Evolutionary conservation across 768 basidiomycete species (phyloP), one percentile per base, ranked within the genome.

Genomic region (Leccinum fibrillosum): DNA sequence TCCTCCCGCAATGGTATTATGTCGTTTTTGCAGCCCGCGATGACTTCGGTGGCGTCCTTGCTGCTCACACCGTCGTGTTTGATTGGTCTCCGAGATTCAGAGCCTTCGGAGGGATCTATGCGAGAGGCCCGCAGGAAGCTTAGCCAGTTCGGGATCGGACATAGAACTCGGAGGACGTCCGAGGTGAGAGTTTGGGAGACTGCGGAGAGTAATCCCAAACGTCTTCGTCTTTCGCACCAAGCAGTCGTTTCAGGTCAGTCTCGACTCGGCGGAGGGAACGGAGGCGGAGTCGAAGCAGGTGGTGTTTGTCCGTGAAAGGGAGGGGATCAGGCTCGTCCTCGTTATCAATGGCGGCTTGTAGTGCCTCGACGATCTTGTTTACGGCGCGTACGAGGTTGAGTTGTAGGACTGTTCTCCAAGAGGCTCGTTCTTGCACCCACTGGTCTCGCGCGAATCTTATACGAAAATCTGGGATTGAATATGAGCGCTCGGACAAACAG

Each of bases 371-470:
- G 58, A 92, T 85, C 59, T 76, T 75, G 47, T 83, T 85, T 63
- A 90, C 80, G 42, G 86, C 85, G 52, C 82, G 85, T 37, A 92
- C 83, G 62, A 92, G 80, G 70, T 92, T 92, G 54, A 92, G 84
- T 61, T 90, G 89, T 12, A 92, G 82, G 56, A 92, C 86, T 0
- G 85, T 77, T 21, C 86, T 82, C 90, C 90, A 92, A 47, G 86
- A 85, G 19, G 79, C 74, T 23, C 89, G 85, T 65, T 92, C 90
- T 49, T 76, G 75, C 53, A 77, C 77, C 86, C 88, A 90, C 58
- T 83, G 83, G 1, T 78, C 75, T 28, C 73, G 76, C 6, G 85
- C 82, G 68, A 84, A 90, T 42, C 80, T 79, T 78, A 90, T 83
- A 57, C 87, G 87, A 64, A 90, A 89, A 72, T 89, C 89, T 90